Evolutionary conservation across 768 basidiomycete species (phyloP).

Genomic region (Rubroboletus pulcherrimus): DNA sequence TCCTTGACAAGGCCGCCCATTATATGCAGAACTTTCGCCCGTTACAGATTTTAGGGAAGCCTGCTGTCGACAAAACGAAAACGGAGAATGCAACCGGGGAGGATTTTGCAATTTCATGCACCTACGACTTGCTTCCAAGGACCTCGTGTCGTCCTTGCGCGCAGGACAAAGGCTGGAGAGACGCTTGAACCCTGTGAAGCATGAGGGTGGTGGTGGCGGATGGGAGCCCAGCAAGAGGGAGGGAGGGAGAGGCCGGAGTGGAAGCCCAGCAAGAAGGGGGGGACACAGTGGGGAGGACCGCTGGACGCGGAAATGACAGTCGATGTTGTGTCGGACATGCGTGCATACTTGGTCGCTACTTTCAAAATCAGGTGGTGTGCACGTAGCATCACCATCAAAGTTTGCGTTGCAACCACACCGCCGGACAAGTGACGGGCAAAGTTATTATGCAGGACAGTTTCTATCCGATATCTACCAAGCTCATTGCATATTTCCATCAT

Average conservation of each 20-base stretch:
- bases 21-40: constrained; percentile 96
- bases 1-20: constrained; percentile 69
- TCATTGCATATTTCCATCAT: neutral
- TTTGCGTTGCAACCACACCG: neutral
- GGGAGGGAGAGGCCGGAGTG: constrained; percentile 64
- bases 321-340: neutral
- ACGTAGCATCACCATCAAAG: neutral
- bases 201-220: constrained; percentile 65
- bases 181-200: constrained; percentile 64
- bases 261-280: constrained; percentile 63
- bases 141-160: constrained; percentile 73
- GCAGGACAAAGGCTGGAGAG: constrained; percentile 84
- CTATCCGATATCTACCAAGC: too few species aligned
- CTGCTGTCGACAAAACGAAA: constrained; percentile 97
- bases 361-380: neutral
- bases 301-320: constrained; percentile 58
- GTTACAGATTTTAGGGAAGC: constrained; percentile 99
- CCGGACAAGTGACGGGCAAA: too few species aligned
- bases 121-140: constrained; percentile 80
- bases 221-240: constrained; percentile 81
- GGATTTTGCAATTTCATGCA: constrained; percentile 99
- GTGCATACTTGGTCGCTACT: neutral
- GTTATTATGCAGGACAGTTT: neutral
- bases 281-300: constrained; percentile 71
- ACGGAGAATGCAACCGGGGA: constrained; percentile 96